Evolutionary conservation across 1,139 yeast species (phyloP), one percentile per base, ranked within the genome.

Genomic region (Blastobotrys persicus): DNA sequence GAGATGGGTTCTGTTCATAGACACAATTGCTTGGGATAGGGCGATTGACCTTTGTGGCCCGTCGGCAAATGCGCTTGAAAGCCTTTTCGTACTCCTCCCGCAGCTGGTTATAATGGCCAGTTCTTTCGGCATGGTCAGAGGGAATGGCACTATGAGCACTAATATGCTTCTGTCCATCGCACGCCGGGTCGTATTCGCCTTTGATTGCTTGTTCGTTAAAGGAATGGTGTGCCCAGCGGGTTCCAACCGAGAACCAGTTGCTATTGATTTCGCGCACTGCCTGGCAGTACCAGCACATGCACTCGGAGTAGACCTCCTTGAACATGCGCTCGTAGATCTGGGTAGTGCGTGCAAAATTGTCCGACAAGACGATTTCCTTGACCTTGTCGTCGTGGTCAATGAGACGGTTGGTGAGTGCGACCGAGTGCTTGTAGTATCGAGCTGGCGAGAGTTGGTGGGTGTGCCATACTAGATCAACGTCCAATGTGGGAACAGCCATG

Each of bases 391-490:
- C 68, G 42, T 68, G 71, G 55, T 67, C 68, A 26, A 67, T 52
- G 20, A 66, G 61, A 19, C 35, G 42, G 14, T 54, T 55, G n/a
- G 54, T 47, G 3, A 19, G 41, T 4, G 41, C 38, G 26, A 50
- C 45, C 44, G 68, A 65, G 45, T 60, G 64, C 1, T 55, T 45
- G 42, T 61, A 59, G 53, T 73, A 72, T 20, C 55, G 55, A 16
- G 42, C 46, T 39, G 66, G 62, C 2, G 62, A 56, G 28, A 72
- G 58, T 50, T 69, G 74, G 51, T 72, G 75, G 6, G 76, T 71
- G 49, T 70, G 75, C 76, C 76, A 72, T 1, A 68, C 59, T 38
- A 73, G 59, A 50, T 73, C 76, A 31, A 73, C 66, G 48, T 73
- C 76, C 47, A 72, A 58, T 0, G 76, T 70, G 0, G 77, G 76